phyloP scores from a whole-genome alignment of 2,329 filamentous ascomycete species.

The Cladosporium velox region DNA sequence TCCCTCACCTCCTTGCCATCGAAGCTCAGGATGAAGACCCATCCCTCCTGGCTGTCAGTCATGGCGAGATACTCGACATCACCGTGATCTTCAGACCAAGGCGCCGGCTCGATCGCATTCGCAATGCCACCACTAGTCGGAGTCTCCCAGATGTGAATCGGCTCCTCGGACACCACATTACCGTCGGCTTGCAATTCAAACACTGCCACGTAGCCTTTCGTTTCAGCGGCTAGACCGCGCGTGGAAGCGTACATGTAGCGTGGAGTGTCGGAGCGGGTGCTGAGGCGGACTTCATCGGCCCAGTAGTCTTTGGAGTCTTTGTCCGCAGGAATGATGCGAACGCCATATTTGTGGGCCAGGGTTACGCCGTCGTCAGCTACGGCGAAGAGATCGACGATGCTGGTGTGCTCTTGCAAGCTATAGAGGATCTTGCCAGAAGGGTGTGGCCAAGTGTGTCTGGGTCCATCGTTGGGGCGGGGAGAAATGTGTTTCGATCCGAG shows the following conservation, averaged over 20 bases:
- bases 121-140: constrained; percentile 40
- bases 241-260: constrained; percentile 39
- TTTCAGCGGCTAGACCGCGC: constrained; percentile 35
- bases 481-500: constrained; percentile 35
- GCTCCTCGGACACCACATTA: constrained; percentile 29
- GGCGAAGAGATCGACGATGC: constrained; percentile 39
- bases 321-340: constrained; percentile 35
- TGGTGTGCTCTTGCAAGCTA: constrained; percentile 40
- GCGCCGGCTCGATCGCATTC: constrained; percentile 40
- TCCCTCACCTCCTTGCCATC: constrained; percentile 36
- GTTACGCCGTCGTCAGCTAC: constrained; percentile 33
- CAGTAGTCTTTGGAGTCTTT: constrained; percentile 38
- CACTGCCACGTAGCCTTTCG: constrained; percentile 38
- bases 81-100: constrained; percentile 26
- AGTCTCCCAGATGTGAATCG: constrained; percentile 39
- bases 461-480: constrained; percentile 37
- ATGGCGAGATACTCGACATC: constrained; percentile 37
- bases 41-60: constrained; percentile 39
- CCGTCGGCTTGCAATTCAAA: constrained; percentile 33
- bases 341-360: constrained; percentile 33
- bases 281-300: constrained; percentile 41
- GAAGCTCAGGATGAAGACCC: constrained; percentile 38
- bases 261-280: constrained; percentile 33
- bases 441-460: constrained; percentile 40
- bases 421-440: constrained; percentile 38